Conservation (phyloP, 1,284 basidiomycete genomes). For the Tilletia indica region DNA sequence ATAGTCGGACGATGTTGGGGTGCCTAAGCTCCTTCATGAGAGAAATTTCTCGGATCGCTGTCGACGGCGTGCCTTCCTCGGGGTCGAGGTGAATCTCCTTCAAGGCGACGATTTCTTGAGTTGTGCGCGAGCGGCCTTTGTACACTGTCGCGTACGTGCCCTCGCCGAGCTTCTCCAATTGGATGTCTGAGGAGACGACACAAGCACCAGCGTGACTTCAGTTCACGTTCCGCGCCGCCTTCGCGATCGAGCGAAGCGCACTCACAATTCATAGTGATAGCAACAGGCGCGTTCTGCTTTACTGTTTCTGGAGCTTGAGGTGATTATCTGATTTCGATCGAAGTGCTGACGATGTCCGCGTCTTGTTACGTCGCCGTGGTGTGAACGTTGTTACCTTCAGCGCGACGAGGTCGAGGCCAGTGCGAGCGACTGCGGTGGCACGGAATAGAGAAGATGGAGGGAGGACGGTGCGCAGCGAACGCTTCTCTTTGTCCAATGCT, state of each 20-base stretch:
- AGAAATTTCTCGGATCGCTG: constrained; percentile 90
- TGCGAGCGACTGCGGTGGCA: no score
- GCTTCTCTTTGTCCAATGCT: no score
- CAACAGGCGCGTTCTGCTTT: background rate
- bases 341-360: no score
- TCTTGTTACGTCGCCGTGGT: no score
- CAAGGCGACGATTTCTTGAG: constrained; percentile 59
- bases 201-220: background rate
- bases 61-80: constrained; percentile 90
- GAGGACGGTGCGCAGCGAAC: no score
- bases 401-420: no score
- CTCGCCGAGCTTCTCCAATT: constrained; percentile 55
- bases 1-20: constrained; percentile 88
- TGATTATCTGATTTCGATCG: no score
- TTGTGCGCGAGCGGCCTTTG: constrained; percentile 53
- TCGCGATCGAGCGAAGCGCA: background rate
- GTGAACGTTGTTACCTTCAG: no score
- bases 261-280: background rate
- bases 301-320: background rate
- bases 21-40: constrained; percentile 96
- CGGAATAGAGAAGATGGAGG: no score
- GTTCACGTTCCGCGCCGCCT: no score
- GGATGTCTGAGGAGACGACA: constrained; percentile 36
- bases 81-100: constrained; percentile 95
- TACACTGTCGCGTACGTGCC: constrained; percentile 56